Base-by-base conservation (phyloP, 2,329 filamentous ascomycete genomes). In the Aspergillus unguis region DNA sequence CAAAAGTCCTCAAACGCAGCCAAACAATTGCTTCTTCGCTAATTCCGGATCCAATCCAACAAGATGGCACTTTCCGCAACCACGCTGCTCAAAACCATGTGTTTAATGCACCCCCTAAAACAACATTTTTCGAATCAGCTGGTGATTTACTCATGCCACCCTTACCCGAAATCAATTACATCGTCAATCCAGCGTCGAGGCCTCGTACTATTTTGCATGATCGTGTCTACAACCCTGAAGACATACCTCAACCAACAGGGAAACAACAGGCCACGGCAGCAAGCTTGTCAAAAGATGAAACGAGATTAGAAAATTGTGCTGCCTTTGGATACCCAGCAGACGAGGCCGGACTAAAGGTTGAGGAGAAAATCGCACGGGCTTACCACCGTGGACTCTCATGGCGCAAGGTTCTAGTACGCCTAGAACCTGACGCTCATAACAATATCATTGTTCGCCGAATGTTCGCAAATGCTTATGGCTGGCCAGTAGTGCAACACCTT, bases 361-460 rank as follows among this genome's bases (percentile, higher is more conserved):
- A 99, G 71, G 94, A 99, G 71, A 97, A 96, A 73, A 99, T 99
- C 60, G 94, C 94, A 1, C 84, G 94, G 43, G 94, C 91, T 10
- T 99, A 99, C 73, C 94, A 99, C 70, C 85, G 85, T 9, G 90
- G 90, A 58, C 75, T 99, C 23, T 89, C 90, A 1, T 99, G 94
- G 94, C 88, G 94, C 42, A 99, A 99, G 69, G 94, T 99, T 1
- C 82, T 99, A 3, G 94, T 99, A 10, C 88, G 94, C 49, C 79
- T 99, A 2, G 92, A 99, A 68, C 94, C 94, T 0, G 94, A 99
- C 71, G 94, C 94, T 0, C 94, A 99, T 75, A 99, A 99, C 73
- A 99, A 99, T 71, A 95, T 99, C 60, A 87, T 97, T 55, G 94
- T 99, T 26, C 87, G 94, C 11, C 86, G 94, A 51, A 95, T 91